Conservation (phyloP, 768 basidiomycete genomes). For the Lactifluus subvellereus region DNA sequence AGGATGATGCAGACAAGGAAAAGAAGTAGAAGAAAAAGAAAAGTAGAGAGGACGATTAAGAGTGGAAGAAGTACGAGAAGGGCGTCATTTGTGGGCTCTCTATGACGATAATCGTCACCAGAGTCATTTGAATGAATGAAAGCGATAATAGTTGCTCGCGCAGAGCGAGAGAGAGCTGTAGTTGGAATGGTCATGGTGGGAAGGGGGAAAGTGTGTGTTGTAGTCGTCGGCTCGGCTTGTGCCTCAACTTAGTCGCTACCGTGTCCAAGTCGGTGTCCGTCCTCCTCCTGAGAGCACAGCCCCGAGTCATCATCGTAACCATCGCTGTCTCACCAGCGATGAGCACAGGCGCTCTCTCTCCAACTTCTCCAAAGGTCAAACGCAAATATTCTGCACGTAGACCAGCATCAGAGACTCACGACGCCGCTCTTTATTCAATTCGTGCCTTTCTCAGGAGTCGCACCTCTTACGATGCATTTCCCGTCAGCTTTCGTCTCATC, state of each 20-base stretch:
- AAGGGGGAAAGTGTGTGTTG: not conserved
- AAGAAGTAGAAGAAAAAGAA: slow-evolving; percentile 86
- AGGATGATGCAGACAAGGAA: slow-evolving; percentile 89
- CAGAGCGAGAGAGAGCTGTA: not conserved
- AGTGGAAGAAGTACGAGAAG: slow-evolving; percentile 88
- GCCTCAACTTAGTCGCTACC: no score
- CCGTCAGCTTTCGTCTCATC: slow-evolving; percentile 93
- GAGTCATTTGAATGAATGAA: slow-evolving; percentile 2
- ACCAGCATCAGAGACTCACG: slow-evolving; percentile 57
- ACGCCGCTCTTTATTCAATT: slow-evolving; percentile 63
- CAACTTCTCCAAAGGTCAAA: slow-evolving; percentile 48
- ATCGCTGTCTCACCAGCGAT: not conserved
- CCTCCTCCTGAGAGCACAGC: no score
- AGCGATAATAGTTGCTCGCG: not conserved
- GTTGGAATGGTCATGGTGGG: not conserved
- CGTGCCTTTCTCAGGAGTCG: slow-evolving; percentile 78
- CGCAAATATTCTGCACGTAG: slow-evolving; percentile 52
- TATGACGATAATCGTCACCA: slow-evolving; percentile 17
- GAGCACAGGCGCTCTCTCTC: slow-evolving; percentile 47
- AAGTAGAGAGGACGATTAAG: slow-evolving; percentile 87
- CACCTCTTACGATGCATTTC: slow-evolving; percentile 93
- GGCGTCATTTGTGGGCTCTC: slow-evolving; percentile 45
- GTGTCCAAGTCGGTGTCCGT: no score
- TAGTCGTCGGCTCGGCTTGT: no score
- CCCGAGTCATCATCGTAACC: not conserved